Base-by-base conservation (phyloP, 805 yeast genomes). In the Yarrowia bubula region DNA sequence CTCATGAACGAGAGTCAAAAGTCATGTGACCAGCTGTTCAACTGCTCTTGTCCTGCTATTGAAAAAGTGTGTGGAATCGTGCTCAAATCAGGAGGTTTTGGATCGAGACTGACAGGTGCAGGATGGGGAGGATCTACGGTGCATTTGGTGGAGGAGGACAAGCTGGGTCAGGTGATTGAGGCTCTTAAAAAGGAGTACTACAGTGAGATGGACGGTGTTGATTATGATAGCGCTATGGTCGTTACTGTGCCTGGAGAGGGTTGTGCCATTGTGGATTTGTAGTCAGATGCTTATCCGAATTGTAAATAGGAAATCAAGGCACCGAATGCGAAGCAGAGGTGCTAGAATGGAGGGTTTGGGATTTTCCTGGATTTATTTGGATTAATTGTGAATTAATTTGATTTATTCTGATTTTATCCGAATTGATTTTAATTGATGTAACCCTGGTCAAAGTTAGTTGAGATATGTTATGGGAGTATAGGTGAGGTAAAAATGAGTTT, bases 121-220 rank as follows among this genome's bases (percentile, higher is more conserved):
- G 92, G 92, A 4, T 87, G 86, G 81, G 92, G 92, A 38, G 92
- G 92, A 6, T 84, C 86, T 35, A 79, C 88, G 0, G 88, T 87
- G n/a, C 89, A 86, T 71, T 74, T 87, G 65, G 83, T 87, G 10
- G 75, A 81, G 3, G 75, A 76, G 4, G 78, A 79, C 66, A 79
- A 77, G 66, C 75, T 81, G 10, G 72, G 71, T 0, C 63, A 64
- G 2, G 77, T 85, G 33, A 73, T 75, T 9, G 65, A 68, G 1
- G 85, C 87, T 0, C 76, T 87, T 61, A 76, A 72, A 28, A 75
- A 78, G n/a, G 74, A 84, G 61, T 87, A 83, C 73, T 87, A 55
- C 39, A 15, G 31, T 6, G 47, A 11, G 1, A 55, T 39, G 37
- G 47, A 22, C 3, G 35, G 17, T 7, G 58, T 51, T 4, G 58